Evolutionary conservation across 2,329 filamentous ascomycete species (phyloP).

Genomic region (Talaromyces verruculosus): DNA sequence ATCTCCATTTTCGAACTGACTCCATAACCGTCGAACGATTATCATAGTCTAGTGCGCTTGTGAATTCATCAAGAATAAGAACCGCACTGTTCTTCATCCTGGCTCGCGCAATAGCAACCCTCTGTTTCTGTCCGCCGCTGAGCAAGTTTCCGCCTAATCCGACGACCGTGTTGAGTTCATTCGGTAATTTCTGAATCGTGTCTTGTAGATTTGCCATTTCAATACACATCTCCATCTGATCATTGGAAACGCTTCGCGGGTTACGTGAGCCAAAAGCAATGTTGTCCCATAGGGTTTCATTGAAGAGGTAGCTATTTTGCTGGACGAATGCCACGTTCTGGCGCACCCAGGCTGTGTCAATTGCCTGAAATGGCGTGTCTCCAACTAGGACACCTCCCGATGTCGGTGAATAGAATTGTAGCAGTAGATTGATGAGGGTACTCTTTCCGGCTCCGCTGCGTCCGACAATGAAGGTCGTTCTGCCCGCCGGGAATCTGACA

Average conservation of each 20-base stretch:
- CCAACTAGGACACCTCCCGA: constrained; percentile 70
- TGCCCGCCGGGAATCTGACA: constrained; percentile 69
- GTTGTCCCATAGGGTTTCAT: constrained; percentile 75
- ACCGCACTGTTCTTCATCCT: constrained; percentile 74
- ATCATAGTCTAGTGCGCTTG: constrained; percentile 77
- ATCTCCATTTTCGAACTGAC: constrained; percentile 73
- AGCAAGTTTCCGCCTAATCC: constrained; percentile 68
- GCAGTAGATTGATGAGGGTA: constrained; percentile 76
- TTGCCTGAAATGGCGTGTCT: constrained; percentile 56
- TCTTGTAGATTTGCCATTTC: constrained; percentile 67
- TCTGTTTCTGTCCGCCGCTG: constrained; percentile 82
- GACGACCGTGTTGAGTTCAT: constrained; percentile 70
- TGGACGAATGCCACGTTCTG: constrained; percentile 78
- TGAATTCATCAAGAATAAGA: constrained; percentile 84
- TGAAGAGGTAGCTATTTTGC: constrained; percentile 77
- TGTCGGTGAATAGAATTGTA: constrained; percentile 70
- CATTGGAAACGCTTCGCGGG: constrained; percentile 49
- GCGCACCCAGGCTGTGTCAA: constrained; percentile 72
- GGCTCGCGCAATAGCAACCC: constrained; percentile 77
- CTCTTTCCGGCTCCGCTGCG: constrained; percentile 90
- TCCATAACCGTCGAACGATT: constrained; percentile 69
- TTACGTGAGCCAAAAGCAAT: constrained; percentile 67
- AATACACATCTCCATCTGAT: constrained; percentile 62
- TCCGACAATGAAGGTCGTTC: constrained; percentile 79
- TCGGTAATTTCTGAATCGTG: constrained; percentile 65